Percentiles rank a stretch among this genome's conserved stretches.
Evolutionary conservation across 2,329 filamentous ascomycete genomes (phyloP).

Genomic region (Fusarium graminum): DNA sequence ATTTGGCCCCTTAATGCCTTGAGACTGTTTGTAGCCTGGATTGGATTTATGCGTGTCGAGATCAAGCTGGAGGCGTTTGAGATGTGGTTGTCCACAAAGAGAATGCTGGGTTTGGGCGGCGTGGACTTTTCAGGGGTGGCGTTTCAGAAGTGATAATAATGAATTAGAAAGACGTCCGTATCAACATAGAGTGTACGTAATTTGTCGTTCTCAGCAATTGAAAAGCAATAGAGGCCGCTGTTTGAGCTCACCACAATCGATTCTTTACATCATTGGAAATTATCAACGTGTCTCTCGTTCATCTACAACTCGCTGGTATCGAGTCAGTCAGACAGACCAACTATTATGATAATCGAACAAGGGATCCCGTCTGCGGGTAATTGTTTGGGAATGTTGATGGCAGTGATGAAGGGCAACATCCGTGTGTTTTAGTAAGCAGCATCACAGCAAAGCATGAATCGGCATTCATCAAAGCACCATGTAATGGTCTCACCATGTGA

Average conservation of each 20-base stretch:
- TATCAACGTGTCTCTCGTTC: neutral
- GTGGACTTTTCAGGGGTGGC: constrained; percentile 47
- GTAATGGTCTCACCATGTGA: no score
- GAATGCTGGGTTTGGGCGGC: constrained; percentile 56
- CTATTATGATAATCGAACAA: no score
- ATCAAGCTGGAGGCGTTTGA: constrained; percentile 74
- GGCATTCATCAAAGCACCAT: neutral
- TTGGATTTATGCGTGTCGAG: constrained; percentile 70
- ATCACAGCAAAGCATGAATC: neutral
- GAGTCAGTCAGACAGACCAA: neutral
- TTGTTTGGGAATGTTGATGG: no score
- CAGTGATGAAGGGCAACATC: neutral
- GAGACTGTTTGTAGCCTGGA: constrained; percentile 67
- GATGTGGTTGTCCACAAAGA: constrained; percentile 69
- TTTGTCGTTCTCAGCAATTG: constrained; percentile 2
- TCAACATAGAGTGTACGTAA: constrained; percentile 44
- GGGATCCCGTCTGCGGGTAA: no score
- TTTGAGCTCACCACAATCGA: neutral
- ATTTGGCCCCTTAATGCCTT: constrained; percentile 70
- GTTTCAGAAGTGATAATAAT: constrained; percentile 37
- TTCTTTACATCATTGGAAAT: no score
- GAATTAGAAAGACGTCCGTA: constrained; percentile 38
- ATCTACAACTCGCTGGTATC: neutral
- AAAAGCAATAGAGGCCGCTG: constrained; percentile 19
- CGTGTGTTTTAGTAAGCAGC: neutral